Conservation (phyloP, 2,329 filamentous ascomycete genomes). For the Metarhizium robertsii region DNA sequence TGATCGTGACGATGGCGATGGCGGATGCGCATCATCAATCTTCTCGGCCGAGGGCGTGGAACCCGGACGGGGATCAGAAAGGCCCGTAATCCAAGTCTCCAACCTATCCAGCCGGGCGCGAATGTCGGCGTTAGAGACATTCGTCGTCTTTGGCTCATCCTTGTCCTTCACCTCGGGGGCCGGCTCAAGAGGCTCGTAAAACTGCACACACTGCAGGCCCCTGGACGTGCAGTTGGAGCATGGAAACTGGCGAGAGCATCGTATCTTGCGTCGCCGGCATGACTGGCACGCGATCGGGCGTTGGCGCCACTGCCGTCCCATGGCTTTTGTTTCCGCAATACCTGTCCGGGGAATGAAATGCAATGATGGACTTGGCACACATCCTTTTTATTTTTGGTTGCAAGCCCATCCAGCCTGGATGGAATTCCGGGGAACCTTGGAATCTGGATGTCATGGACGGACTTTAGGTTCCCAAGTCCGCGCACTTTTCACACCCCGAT, state of each 20-base stretch:
- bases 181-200: slow-evolving; percentile 1
- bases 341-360: background rate
- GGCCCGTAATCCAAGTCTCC: background rate
- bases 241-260: slow-evolving; percentile 22
- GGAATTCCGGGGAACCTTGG: background rate
- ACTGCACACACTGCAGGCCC: slow-evolving; percentile 16
- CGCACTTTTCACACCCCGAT: background rate
- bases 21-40: background rate
- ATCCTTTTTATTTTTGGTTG: background rate
- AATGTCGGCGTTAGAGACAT: background rate
- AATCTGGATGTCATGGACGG: background rate
- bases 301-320: slow-evolving; percentile 20
- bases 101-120: slow-evolving; percentile 1
- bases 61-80: background rate
- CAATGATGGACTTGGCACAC: background rate
- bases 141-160: background rate
- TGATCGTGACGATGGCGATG: background rate
- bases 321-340: slow-evolving; percentile 1
- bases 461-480: background rate
- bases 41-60: background rate
- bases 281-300: slow-evolving; percentile 23
- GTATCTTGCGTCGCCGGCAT: slow-evolving; percentile 21
- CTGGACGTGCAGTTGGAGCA: slow-evolving; percentile 23
- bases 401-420: background rate
- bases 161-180: background rate